Percentiles rank a stretch among this genome's conserved stretches.
phyloP scores from a whole-genome alignment of 257 asterid genomes.

The Nicotiana attenuata region DNA sequence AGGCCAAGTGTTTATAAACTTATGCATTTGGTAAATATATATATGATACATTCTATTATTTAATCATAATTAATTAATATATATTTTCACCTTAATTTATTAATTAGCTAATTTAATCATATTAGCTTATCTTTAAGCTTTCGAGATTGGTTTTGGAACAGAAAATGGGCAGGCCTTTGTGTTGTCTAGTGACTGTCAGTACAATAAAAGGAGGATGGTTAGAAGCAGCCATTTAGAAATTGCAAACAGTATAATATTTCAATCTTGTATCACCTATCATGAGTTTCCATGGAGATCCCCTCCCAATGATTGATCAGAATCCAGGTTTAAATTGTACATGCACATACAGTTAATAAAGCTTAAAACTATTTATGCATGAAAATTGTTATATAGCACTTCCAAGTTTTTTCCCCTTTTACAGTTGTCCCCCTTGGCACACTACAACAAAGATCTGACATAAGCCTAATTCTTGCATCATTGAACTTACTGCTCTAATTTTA shows the following conservation, averaged over 20 bases:
- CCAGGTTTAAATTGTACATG: too few relatives aligned
- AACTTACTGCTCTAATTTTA: not conserved
- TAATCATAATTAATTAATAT: too few relatives aligned
- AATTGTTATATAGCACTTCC: too few relatives aligned
- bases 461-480: not conserved
- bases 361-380: too few relatives aligned
- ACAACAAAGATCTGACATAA: not conserved
- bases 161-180: not conserved
- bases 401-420: not conserved
- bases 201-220: not conserved
- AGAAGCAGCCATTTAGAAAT: not conserved
- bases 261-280: not conserved
- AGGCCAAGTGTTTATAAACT: too few relatives aligned
- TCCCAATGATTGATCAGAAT: too few relatives aligned
- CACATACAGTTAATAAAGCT: too few relatives aligned
- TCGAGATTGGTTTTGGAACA: not conserved
- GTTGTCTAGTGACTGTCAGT: not conserved
- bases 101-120: too few relatives aligned
- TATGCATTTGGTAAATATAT: too few relatives aligned
- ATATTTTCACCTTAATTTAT: too few relatives aligned
- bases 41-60: too few relatives aligned
- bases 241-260: not conserved
- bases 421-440: not conserved
- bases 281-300: too few relatives aligned
- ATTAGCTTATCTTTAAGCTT: not conserved